Evolutionary conservation across 169 alveolate species (phyloP).

Genomic region (Plasmodium gonderi): DNA sequence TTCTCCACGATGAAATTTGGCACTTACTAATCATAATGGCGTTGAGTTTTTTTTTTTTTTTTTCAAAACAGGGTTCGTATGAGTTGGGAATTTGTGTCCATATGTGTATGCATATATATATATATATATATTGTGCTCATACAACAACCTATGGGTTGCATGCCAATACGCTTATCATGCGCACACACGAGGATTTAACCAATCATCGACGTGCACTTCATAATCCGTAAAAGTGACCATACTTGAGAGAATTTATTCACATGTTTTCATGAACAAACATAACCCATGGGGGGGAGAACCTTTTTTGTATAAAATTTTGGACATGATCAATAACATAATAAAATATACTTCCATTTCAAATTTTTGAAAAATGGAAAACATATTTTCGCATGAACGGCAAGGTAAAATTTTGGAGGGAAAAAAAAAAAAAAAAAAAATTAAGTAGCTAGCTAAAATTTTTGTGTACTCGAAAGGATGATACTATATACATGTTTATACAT

Average conservation of each 20-base stretch:
- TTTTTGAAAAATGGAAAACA: not conserved
- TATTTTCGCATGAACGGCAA: not conserved
- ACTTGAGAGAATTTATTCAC: too few species aligned
- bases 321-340: not conserved
- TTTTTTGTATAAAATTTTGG: not conserved
- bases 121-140: not conserved
- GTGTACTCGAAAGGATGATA: not conserved
- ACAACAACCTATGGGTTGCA: not conserved
- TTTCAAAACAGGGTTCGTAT: not conserved
- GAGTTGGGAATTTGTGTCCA: not conserved
- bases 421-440: not conserved
- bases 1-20: not conserved
- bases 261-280: too few species aligned
- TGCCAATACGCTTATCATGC: too few species aligned
- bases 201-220: too few species aligned
- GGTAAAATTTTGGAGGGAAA: not conserved
- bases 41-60: too few species aligned
- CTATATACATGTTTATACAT: not conserved
- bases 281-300: not conserved
- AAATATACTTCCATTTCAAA: not conserved
- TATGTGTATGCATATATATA: not conserved
- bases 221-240: too few species aligned
- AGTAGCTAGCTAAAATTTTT: slow-evolving; percentile 1
- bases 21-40: not conserved
- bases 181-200: not conserved